phyloP scores from a whole-genome alignment of 345 rosid species.

The Arabis hirsuta region DNA sequence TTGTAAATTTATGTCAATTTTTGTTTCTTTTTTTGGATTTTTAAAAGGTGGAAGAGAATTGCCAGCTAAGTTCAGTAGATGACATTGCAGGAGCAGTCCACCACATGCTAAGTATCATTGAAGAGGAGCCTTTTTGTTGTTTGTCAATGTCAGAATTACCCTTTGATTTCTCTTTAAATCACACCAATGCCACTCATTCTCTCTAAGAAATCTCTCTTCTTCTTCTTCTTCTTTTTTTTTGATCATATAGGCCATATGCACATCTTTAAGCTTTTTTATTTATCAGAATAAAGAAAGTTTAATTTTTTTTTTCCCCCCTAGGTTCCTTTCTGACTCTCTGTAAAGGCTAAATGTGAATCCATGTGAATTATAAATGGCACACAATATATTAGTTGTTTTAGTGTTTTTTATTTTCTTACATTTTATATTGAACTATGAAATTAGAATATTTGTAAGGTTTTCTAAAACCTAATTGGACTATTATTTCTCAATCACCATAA shows the following conservation, averaged over 20 bases:
- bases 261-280: constrained; percentile 7
- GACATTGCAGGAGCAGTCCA: constrained; percentile 90
- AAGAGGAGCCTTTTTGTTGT: constrained; percentile 50
- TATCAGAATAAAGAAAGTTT: constrained; percentile 5
- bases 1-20: constrained; percentile 1
- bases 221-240: background rate
- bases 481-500: background rate
- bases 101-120: constrained; percentile 78
- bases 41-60: constrained; percentile 82
- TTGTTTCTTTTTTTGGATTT: constrained; percentile 27
- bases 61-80: constrained; percentile 79
- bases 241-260: background rate
- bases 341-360: constrained; percentile 36
- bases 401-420: background rate
- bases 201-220: background rate
- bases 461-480: background rate
- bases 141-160: constrained; percentile 39
- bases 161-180: constrained; percentile 16
- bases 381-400: constrained; percentile 3
- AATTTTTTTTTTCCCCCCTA: constrained; percentile 1
- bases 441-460: background rate
- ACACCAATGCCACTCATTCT: constrained; percentile 37
- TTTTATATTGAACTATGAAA: background rate
- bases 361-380: constrained; percentile 21
- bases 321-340: constrained; percentile 40